These are phyloP conservation scores for Sporothrix curviconia DNA, from an alignment of 2,329 filamentous ascomycete genomes.

Conservation along the genomic window DNA sequence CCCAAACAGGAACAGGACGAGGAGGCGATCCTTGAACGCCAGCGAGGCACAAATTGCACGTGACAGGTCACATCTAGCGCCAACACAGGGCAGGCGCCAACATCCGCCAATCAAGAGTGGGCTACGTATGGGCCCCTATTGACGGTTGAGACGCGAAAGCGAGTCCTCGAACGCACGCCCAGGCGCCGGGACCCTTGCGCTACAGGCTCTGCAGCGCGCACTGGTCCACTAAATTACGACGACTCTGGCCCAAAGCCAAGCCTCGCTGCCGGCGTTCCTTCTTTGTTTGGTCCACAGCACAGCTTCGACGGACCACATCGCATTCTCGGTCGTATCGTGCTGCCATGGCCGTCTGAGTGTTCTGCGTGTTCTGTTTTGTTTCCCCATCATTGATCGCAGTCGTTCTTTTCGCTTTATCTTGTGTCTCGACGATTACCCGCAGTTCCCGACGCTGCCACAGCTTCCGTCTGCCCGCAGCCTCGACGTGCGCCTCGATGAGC, in stretches of 20 bases:
- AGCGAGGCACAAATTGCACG: too few species aligned
- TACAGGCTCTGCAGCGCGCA: background rate
- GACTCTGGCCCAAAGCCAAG: background rate
- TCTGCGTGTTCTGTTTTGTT: too few species aligned
- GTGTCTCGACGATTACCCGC: too few species aligned
- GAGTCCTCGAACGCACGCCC: background rate
- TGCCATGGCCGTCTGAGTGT: background rate
- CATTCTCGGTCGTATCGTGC: too few species aligned
- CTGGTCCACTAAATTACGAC: conserved; percentile 7
- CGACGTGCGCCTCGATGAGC: background rate
- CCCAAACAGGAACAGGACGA: too few species aligned
- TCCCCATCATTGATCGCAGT: background rate
- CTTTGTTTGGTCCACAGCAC: background rate
- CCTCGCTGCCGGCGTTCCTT: background rate
- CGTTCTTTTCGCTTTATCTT: background rate
- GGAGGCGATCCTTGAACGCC: too few species aligned
- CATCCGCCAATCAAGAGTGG: too few species aligned
- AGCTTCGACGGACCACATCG: background rate
- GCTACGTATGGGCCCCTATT: too few species aligned
- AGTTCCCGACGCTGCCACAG: background rate
- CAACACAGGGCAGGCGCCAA: too few species aligned
- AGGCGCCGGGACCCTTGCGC: background rate
- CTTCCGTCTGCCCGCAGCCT: background rate
- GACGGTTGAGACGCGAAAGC: conserved; percentile 7
- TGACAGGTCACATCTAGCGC: too few species aligned